Evolutionary conservation across 129 eudicot species (phyloP).

Genomic region (Tagetes patula): DNA sequence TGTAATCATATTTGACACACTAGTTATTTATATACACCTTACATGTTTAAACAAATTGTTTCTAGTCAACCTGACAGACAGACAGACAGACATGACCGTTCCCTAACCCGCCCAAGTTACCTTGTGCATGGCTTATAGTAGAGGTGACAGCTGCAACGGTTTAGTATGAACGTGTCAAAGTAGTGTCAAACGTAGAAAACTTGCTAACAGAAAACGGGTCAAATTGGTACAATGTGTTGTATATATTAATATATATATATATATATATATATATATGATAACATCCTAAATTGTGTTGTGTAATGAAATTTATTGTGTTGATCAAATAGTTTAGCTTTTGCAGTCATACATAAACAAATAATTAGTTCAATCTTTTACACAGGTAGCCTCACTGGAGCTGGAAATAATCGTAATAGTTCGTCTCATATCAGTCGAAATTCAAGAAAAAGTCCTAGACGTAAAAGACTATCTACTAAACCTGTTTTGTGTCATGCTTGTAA

Average conservation of each 20-base stretch:
- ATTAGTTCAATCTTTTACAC: constrained; percentile 10
- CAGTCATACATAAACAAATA: background rate
- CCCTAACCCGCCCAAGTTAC: background rate
- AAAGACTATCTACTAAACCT: constrained; percentile 48
- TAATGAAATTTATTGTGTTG: background rate
- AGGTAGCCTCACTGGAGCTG: constrained; percentile 34
- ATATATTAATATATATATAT: background rate
- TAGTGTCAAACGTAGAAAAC: background rate
- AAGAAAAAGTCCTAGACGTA: constrained; percentile 30
- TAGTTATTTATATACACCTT: background rate
- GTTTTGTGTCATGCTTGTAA: constrained; percentile 67
- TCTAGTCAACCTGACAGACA: background rate
- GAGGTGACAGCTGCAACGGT: background rate
- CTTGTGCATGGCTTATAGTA: background rate
- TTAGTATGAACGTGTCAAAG: background rate
- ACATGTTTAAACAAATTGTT: background rate
- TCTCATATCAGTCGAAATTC: constrained; percentile 22
- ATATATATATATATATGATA: no score
- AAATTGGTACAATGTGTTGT: background rate
- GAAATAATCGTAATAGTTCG: constrained; percentile 25
- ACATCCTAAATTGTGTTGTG: background rate
- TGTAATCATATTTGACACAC: background rate
- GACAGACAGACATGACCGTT: background rate
- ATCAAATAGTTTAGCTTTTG: background rate
- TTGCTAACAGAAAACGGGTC: background rate